Evolutionary conservation across 768 basidiomycete genomes (phyloP), one percentile per base, ranked within the genome.

Genomic region (Leccinum barrowsii): DNA sequence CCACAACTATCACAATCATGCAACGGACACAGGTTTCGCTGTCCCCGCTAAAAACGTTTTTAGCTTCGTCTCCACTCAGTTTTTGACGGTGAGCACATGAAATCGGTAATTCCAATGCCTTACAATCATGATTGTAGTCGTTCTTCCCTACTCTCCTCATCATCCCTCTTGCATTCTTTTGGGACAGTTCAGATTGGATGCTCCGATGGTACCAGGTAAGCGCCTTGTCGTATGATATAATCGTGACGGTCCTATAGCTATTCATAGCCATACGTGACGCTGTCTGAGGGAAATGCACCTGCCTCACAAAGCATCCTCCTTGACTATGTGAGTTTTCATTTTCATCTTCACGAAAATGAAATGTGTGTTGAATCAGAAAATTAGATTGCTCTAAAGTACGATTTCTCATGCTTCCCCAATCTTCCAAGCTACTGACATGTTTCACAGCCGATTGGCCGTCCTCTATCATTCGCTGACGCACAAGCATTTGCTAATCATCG

Each of bases 251-350:
- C 51, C 57, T 62, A n/a, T 32, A 61, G 15, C 44, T 51, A 35
- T 46, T 47, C 46, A 32, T 58, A 89, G 87, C 86, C 88, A 3
- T 89, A 86, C 59, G 74, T 90, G 5, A 70, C 78, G 6, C 70
- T 90, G 26, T 76, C 81, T 17, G 73, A 76, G 62, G 86, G 85
- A 2, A 73, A 73, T 59, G 81, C 80, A 1, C 68, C 74, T 2
- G 85, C 86, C 1, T 76, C 84, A 56, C 81, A 84, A 60, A 82
- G 82, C 54, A 68, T 90, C n/a, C 73, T 90, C 17, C 66, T 87
- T 24, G 83, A 89, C 68, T 89, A 89, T 69, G 85, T 86, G 62
- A 51, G 83, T 60, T 51, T 37, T 21, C 13, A 32, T 59, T 15
- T 15, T 59, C 24, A 8, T 53, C 5, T 32, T 34, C 1, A 5